Evolutionary conservation across 2,329 filamentous ascomycete species (phyloP).

Genomic region (Talaromyces sp.): DNA sequence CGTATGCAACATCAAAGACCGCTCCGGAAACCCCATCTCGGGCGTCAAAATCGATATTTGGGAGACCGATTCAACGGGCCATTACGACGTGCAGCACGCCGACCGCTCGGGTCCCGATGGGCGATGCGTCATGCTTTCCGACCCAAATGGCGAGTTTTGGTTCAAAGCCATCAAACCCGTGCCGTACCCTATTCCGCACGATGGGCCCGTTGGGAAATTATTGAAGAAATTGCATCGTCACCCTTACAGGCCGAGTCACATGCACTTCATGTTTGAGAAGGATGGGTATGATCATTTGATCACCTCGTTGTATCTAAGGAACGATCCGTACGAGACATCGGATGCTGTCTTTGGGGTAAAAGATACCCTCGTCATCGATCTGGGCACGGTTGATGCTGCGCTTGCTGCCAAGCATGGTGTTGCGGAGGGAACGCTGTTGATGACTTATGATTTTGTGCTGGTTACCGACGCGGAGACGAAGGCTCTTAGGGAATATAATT

Average conservation of each 20-base stretch:
- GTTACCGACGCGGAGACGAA: slow-evolving; percentile 67
- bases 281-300: slow-evolving; percentile 73
- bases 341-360: slow-evolving; percentile 88
- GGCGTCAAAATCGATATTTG: slow-evolving; percentile 75
- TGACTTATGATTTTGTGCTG: slow-evolving; percentile 74
- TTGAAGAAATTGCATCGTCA: slow-evolving; percentile 66
- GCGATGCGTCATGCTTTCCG: slow-evolving; percentile 65
- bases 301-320: slow-evolving; percentile 76
- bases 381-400: slow-evolving; percentile 51
- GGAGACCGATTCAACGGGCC: slow-evolving; percentile 61
- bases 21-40: slow-evolving; percentile 57
- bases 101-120: slow-evolving; percentile 63
- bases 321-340: slow-evolving; percentile 75
- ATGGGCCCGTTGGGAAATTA: slow-evolving; percentile 76
- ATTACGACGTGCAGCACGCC: slow-evolving; percentile 76
- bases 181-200: slow-evolving; percentile 77
- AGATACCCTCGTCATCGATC: slow-evolving; percentile 66
- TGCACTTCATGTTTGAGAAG: slow-evolving; percentile 84
- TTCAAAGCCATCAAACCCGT: slow-evolving; percentile 83
- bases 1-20: slow-evolving; percentile 68
- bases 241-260: slow-evolving; percentile 69
- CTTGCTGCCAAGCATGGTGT: slow-evolving; percentile 61
- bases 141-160: slow-evolving; percentile 72
- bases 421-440: slow-evolving; percentile 58
- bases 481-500: slow-evolving; percentile 62